Percentiles rank a stretch among this genome's conserved stretches.
Evolutionary conservation across 495 filamentous ascomycete species (phyloP).

Genomic region (Xylaria curta): DNA sequence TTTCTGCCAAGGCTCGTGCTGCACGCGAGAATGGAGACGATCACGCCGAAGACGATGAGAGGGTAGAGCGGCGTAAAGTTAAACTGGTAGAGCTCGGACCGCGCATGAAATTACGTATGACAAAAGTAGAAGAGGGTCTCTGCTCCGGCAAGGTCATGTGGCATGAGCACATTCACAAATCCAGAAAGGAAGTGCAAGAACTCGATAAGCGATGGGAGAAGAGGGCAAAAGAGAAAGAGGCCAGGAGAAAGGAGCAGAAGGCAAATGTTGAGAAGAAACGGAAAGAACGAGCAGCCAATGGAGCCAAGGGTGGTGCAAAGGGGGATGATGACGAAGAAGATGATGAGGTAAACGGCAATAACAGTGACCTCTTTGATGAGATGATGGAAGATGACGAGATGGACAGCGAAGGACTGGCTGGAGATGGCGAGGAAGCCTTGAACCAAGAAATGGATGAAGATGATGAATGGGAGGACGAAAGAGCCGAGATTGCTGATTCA

Average conservation of each 20-base stretch:
- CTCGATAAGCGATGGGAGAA: conserved; percentile 82
- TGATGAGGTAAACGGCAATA: conserved; percentile 61
- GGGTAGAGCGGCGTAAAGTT: conserved; percentile 81
- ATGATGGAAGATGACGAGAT: conserved; percentile 63
- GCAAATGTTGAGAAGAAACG: conserved; percentile 89
- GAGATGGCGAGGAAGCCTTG: conserved; percentile 65
- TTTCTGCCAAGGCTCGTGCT: conserved; percentile 66
- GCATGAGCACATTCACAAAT: conserved; percentile 93
- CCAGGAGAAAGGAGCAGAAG: conserved; percentile 77
- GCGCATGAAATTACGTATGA: conserved; percentile 84
- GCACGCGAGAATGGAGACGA: conserved; percentile 45
- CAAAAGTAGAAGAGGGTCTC: conserved; percentile 94
- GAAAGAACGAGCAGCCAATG: conserved; percentile 53
- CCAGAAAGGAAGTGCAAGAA: conserved; percentile 72
- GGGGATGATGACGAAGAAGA: conserved; percentile 67
- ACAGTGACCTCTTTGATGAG: conserved; percentile 57
- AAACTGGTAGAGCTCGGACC: conserved; percentile 93
- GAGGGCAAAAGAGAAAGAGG: conserved; percentile 79
- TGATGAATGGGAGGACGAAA: conserved; percentile 62
- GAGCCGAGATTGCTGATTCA: conserved; percentile 49
- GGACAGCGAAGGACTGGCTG: conserved; percentile 59
- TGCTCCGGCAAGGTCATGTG: conserved; percentile 94
- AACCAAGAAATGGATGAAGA: conserved; percentile 61
- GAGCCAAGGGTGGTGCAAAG: conserved; percentile 54
- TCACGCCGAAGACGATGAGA: conserved; percentile 35